These are phyloP conservation scores for Pichia sp. DNA, from an alignment of 1,139 yeast species.

Conservation along the genomic window DNA sequence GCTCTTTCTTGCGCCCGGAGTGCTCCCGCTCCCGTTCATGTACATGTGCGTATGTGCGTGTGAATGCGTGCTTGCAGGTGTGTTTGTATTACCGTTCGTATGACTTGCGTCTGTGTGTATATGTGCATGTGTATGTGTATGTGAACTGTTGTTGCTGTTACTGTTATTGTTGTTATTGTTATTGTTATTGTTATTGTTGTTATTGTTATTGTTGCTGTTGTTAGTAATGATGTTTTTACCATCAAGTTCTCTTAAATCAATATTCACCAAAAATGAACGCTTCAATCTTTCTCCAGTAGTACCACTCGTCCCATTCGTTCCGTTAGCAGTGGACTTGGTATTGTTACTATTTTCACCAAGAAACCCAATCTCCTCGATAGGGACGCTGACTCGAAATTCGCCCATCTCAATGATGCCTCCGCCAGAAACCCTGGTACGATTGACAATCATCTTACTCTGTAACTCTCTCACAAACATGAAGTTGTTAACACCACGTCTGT, in stretches of 20 bases:
- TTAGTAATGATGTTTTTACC: conserved; percentile 12
- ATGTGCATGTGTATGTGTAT: neutral
- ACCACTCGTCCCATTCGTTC: conserved; percentile 6
- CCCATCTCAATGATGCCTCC: conserved; percentile 28
- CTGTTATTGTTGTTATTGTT: too few species aligned
- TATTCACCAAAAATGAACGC: conserved; percentile 36
- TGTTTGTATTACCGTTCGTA: neutral
- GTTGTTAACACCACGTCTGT: conserved; percentile 39
- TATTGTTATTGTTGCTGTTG: conserved; percentile 1
- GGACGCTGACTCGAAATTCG: conserved; percentile 36
- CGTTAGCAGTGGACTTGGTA: conserved; percentile 1
- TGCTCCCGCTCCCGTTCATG: neutral
- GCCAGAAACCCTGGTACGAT: conserved; percentile 29
- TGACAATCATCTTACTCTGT: conserved; percentile 39
- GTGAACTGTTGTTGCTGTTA: too few species aligned
- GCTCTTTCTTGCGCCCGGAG: neutral
- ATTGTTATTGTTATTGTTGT: too few species aligned
- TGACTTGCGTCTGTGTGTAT: neutral
- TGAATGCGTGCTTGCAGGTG: neutral
- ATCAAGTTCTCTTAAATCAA: conserved; percentile 37
- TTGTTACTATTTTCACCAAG: neutral
- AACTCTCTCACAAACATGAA: conserved; percentile 44
- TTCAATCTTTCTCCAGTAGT: conserved; percentile 24
- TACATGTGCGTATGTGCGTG: neutral
- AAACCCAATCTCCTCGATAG: conserved; percentile 30